A percentile compares a stretch with the other conserved stretches of the same genome.
These are phyloP conservation scores for Parasitella parasitica DNA, from an alignment of 371 early-diverging fungal species.

Conservation along the genomic window DNA sequence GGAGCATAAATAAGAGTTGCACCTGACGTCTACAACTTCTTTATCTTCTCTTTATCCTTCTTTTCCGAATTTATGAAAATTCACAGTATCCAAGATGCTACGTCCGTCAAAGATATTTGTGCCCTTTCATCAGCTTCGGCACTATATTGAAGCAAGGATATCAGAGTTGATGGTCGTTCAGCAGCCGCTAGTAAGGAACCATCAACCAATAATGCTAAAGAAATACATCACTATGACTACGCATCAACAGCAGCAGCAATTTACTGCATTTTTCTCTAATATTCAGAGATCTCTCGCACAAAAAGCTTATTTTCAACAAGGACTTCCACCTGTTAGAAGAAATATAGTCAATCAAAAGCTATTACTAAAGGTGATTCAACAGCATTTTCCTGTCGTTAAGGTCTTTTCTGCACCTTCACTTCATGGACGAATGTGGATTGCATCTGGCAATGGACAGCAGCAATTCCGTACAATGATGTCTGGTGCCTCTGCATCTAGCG, in stretches of 20 bases:
- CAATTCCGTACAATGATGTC: conserved; percentile 30
- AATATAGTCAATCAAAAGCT: background rate
- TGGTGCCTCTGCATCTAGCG: conserved; percentile 4
- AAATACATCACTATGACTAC: conserved; percentile 3
- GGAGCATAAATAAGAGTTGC: background rate
- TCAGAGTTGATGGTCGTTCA: conserved; percentile 24
- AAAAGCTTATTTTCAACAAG: background rate
- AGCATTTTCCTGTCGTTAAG: conserved; percentile 28
- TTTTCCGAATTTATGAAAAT: background rate
- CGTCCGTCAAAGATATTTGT: conserved; percentile 33
- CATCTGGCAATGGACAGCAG: conserved; percentile 5
- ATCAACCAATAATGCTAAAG: conserved; percentile 3
- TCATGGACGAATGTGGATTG: conserved; percentile 4
- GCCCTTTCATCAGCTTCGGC: conserved; percentile 37
- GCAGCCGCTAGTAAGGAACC: background rate
- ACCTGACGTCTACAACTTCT: background rate
- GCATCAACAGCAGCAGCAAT: conserved; percentile 10
- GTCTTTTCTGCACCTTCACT: conserved; percentile 23
- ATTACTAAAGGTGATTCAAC: conserved; percentile 16
- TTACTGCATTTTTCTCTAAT: conserved; percentile 3
- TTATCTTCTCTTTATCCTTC: background rate
- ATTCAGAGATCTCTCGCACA: conserved; percentile 4
- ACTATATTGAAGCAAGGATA: conserved; percentile 26
- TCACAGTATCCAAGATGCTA: conserved; percentile 13
- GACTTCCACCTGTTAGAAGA: background rate